Base-by-base conservation (phyloP, 805 yeast genomes). In the Ogataea angusta region DNA sequence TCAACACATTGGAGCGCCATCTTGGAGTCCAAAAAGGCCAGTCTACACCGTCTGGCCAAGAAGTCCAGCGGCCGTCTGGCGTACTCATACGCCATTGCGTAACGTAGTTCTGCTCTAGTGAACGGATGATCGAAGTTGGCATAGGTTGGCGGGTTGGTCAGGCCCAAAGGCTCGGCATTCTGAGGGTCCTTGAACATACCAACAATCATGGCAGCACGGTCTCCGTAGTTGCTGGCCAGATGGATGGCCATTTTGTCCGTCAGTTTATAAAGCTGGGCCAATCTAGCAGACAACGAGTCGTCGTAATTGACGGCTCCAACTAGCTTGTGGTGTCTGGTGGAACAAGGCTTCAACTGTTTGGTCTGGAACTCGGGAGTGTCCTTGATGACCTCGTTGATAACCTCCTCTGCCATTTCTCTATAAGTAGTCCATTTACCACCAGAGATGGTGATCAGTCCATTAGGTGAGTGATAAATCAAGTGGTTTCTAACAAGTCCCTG, bases 381-480 rank as follows among this genome's bases (percentile, higher is more conserved):
- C 57, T 76, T 70, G 34, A 86, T 72, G 39, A 85, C 79, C 52
- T 78, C 78, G 63, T 86, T 82, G 34, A 90, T 81, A 32, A 96
- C 86, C 69, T 91, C 96, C 68, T 90, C 82, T 16, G 97, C 96
- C 97, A 90, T 90, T 70, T 88, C 95, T 70, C 97, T 78, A 72
- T 90, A 91, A 26, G 98, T 90, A 39, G 98, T 90, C 98, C 98
- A 90, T 69, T 90, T 90, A 63, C 98, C 98, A 57, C 97, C 98
- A 14, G 95, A 82, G 51, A 90, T 85, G 28, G 98, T 90, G 28
- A 90, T 72, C 52, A 90, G 75, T 18, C 91, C 93, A 41, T 84
- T 73, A 10, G 59, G 51, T 24, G 95, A 76, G 22, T 78, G 72
- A 56, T 83, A 75, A 40, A 90, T 74, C 54, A 90, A 72, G 66